Conservation (phyloP, 1,284 basidiomycete species). For the Tylopilus sp. region DNA sequence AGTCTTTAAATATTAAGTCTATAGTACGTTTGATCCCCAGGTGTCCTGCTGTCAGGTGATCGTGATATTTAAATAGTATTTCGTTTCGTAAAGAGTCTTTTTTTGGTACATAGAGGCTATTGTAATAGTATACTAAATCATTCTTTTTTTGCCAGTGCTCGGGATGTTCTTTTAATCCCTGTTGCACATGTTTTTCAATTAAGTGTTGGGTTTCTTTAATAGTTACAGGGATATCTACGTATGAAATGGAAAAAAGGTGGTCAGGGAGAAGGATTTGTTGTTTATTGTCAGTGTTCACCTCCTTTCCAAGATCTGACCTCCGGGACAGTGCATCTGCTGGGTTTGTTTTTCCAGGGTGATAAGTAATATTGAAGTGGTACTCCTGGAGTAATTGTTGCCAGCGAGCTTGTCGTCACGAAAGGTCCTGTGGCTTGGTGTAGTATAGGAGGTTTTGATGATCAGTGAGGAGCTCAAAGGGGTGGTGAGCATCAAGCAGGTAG, state of each 20-base stretch:
- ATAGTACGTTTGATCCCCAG: too few species aligned
- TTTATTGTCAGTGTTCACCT: background rate
- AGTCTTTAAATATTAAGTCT: too few species aligned
- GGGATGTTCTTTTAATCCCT: too few species aligned
- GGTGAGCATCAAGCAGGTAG: background rate
- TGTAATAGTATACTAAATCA: too few species aligned
- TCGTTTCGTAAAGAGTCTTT: too few species aligned
- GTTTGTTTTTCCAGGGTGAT: background rate
- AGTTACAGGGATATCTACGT: too few species aligned
- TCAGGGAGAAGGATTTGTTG: background rate
- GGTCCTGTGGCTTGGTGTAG: background rate
- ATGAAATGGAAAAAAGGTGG: background rate
- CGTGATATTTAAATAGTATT: too few species aligned
- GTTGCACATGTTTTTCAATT: too few species aligned
- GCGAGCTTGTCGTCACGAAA: background rate
- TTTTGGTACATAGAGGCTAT: too few species aligned
- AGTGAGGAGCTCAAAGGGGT: background rate
- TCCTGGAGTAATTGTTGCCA: background rate
- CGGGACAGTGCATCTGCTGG: background rate
- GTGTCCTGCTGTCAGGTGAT: too few species aligned
- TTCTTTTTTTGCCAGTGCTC: too few species aligned
- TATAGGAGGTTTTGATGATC: background rate
- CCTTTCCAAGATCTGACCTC: constrained; percentile 6
- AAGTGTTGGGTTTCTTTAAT: too few species aligned
- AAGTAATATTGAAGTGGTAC: background rate